Conservation (phyloP, 2,329 filamentous ascomycete genomes). For the Hymenoscyphus linearis region DNA sequence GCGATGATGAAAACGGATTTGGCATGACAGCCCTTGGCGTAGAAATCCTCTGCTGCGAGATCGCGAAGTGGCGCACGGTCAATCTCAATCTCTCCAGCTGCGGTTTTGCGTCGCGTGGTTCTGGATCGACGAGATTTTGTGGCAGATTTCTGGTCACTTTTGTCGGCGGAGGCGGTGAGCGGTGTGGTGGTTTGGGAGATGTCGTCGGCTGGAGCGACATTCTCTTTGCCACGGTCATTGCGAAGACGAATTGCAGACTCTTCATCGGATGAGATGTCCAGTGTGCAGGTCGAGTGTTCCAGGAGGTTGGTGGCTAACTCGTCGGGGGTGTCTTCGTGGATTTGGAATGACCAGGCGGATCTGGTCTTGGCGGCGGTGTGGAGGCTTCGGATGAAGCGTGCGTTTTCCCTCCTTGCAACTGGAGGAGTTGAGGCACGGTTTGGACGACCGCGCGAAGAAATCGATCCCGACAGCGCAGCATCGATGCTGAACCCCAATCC, state of each 20-base stretch:
- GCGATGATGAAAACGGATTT: slow-evolving; percentile 56
- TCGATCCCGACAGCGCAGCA: slow-evolving; percentile 72
- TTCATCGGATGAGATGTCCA: slow-evolving; percentile 89
- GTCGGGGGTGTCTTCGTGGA: slow-evolving; percentile 86
- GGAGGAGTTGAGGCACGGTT: slow-evolving; percentile 18
- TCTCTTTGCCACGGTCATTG: slow-evolving; percentile 80
- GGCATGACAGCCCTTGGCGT: slow-evolving; percentile 59
- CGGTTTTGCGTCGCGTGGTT: slow-evolving; percentile 32
- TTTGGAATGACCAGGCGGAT: slow-evolving; percentile 83
- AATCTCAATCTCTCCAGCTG: slow-evolving; percentile 58
- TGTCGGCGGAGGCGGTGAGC: slow-evolving; percentile 17
- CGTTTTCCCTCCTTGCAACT: slow-evolving; percentile 11
- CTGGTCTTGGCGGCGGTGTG: slow-evolving; percentile 48
- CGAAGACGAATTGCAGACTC: slow-evolving; percentile 50
- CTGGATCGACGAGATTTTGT: slow-evolving; percentile 28
- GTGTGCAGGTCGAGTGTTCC: slow-evolving; percentile 78
- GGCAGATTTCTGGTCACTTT: slow-evolving; percentile 28
- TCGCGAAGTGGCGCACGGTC: slow-evolving; percentile 61
- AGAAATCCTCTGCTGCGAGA: slow-evolving; percentile 63
- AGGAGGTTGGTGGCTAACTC: slow-evolving; percentile 90
- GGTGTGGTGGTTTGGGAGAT: slow-evolving; percentile 48
- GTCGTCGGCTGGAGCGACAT: slow-evolving; percentile 71
- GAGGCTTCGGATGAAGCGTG: slow-evolving; percentile 28
- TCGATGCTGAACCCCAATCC: slow-evolving; percentile 71
- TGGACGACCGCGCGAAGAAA: slow-evolving; percentile 50